These are phyloP conservation scores for Biscogniauxia sp. DNA, from an alignment of 2,329 filamentous ascomycete species.

Conservation along the genomic window DNA sequence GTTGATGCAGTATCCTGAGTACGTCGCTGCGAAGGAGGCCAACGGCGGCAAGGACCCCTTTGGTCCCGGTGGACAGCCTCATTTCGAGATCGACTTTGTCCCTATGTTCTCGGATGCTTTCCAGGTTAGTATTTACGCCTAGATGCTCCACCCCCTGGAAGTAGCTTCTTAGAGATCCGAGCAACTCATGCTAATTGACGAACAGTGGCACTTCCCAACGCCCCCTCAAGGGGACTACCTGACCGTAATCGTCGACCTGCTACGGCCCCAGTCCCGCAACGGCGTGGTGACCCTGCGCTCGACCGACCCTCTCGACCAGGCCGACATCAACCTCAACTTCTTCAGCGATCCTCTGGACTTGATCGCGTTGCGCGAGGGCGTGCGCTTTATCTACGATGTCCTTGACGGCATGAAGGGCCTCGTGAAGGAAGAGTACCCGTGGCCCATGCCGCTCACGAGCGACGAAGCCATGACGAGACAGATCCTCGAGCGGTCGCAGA, in stretches of 20 bases:
- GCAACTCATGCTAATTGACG: not conserved
- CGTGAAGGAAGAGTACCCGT: slow-evolving; percentile 54
- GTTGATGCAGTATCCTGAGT: slow-evolving; percentile 47
- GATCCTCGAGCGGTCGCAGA: slow-evolving; percentile 59
- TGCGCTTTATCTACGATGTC: slow-evolving; percentile 56
- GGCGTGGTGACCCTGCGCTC: slow-evolving; percentile 58
- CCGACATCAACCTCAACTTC: slow-evolving; percentile 60
- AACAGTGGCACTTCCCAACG: slow-evolving; percentile 43
- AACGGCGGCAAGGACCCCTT: slow-evolving; percentile 52
- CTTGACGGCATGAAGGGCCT: slow-evolving; percentile 56
- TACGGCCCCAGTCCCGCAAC: slow-evolving; percentile 39
- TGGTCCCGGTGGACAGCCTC: slow-evolving; percentile 54
- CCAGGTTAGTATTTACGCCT: slow-evolving; percentile 16
- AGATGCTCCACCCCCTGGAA: not conserved
- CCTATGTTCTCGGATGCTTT: slow-evolving; percentile 52
- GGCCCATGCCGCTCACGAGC: slow-evolving; percentile 54
- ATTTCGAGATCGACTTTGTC: slow-evolving; percentile 63
- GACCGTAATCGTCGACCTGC: slow-evolving; percentile 53
- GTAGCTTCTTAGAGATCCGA: not conserved
- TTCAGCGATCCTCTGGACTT: slow-evolving; percentile 55
- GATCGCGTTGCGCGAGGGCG: slow-evolving; percentile 57
- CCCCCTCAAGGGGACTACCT: slow-evolving; percentile 47
- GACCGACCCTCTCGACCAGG: slow-evolving; percentile 54
- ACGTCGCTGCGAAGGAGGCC: slow-evolving; percentile 39
- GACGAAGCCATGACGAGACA: slow-evolving; percentile 56